Percentiles rank a stretch among this genome's conserved stretches.
Evolutionary conservation across 108 stramenopile genomes (phyloP).

Genomic region (Nitzschia sp.): DNA sequence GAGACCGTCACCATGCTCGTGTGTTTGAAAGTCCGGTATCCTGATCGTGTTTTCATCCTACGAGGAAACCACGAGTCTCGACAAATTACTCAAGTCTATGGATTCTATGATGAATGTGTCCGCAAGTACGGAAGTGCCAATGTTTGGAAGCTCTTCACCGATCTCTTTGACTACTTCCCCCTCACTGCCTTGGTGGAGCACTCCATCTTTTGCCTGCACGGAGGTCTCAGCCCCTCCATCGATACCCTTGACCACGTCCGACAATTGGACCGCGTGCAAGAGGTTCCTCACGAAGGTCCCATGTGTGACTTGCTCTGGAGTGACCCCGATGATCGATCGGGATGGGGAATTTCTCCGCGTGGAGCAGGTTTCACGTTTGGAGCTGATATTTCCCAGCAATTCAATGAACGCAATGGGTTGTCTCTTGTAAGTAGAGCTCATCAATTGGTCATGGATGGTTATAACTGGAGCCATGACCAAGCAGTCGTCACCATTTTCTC

Average conservation of each 20-base stretch:
- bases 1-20: slow-evolving; percentile 95
- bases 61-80: slow-evolving; percentile 92
- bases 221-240: slow-evolving; percentile 92
- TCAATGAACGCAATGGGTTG: slow-evolving; percentile 87
- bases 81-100: slow-evolving; percentile 98
- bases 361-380: slow-evolving; percentile 98
- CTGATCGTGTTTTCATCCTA: slow-evolving; percentile 91
- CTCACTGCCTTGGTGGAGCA: slow-evolving; percentile 93
- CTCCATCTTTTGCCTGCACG: slow-evolving; percentile 94
- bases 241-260: slow-evolving; percentile 96
- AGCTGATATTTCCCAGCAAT: slow-evolving; percentile 85
- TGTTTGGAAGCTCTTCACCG: slow-evolving; percentile 98
- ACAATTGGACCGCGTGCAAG: slow-evolving; percentile 93
- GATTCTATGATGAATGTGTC: slow-evolving; percentile 99
- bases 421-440: slow-evolving; percentile 85
- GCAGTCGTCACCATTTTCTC: slow-evolving; percentile 96
- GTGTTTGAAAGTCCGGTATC: slow-evolving; percentile 94
- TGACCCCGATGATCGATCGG: slow-evolving; percentile 95
- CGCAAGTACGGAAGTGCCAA: slow-evolving; percentile 97
- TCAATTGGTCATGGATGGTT: slow-evolving; percentile 95
- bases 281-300: slow-evolving; percentile 97
- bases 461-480: slow-evolving; percentile 95
- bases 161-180: slow-evolving; percentile 96
- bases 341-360: slow-evolving; percentile 96
- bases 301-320: slow-evolving; percentile 99